Base-by-base conservation (phyloP, 768 basidiomycete genomes). In the Leccinum incarnatum region DNA sequence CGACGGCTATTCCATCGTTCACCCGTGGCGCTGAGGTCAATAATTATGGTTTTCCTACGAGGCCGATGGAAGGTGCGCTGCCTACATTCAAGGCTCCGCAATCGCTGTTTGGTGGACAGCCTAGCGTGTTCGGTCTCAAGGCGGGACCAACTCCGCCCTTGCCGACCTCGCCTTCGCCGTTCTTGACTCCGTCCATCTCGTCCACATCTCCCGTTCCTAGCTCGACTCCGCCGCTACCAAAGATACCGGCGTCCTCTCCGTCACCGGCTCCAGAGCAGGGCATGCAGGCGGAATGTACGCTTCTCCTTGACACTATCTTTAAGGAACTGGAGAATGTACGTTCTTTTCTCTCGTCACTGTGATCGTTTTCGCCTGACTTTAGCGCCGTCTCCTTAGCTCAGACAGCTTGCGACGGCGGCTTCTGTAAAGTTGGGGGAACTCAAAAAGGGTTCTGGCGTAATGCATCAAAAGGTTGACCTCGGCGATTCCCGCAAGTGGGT, bases 251-350 rank as follows among this genome's bases (percentile, higher is more conserved):
- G 25, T 58, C 64, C 1, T 48, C 54, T 11, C 56, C 58, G 17
- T 21, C 63, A 23, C 63, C 69, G 58, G 73, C 56, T 59, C 77
- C 57, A 60, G 81, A 85, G 59, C 80, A 83, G 55, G 85, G 87
- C 10, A 83, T 93, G 81, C 88, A 90, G 64, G 77, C 78, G 17
- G 86, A 92, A 66, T 87, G 87, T 62, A 63, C 69, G 3, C 49
- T 77, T 34, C 75, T 93, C 34, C 76, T 86, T 45, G 55, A 61
- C 2, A 72, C 68, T 12, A 69, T 91, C 42, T 67, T 61, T 2
- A 76, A 73, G 37, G 88, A 91, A 59, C 71, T 94, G 1, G 75
- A 82, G 25, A 73, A 78, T 42, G 92, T 92, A 68, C 65, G 85
- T 77, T 5, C 2, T 21, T 42, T 36, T 5, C 32, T 45, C 34